phyloP scores from a whole-genome alignment of 2,329 filamentous ascomycete species.

The Alternaria viburni region DNA sequence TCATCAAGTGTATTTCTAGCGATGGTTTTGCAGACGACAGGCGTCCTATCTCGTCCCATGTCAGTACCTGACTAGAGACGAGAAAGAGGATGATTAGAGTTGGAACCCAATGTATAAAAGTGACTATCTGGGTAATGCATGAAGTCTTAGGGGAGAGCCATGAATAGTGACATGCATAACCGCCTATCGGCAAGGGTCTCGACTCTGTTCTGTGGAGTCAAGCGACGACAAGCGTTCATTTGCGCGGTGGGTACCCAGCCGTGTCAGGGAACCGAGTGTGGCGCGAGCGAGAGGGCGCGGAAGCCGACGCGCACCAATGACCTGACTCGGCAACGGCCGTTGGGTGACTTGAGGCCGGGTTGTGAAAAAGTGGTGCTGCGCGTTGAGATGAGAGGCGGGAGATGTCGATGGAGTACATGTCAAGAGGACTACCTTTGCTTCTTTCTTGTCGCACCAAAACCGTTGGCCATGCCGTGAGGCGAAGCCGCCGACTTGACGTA shows the following conservation, averaged over 20 bases:
- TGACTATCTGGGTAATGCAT: slow-evolving; percentile 10
- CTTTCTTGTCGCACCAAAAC: background rate
- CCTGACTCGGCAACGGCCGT: slow-evolving; percentile 1
- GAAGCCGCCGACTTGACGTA: background rate
- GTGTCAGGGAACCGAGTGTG: slow-evolving; percentile 10
- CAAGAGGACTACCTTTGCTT: background rate
- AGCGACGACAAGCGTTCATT: slow-evolving; percentile 7
- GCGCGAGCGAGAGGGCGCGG: slow-evolving; percentile 10
- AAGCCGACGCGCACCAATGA: slow-evolving; percentile 8
- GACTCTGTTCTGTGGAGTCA: slow-evolving; percentile 13
- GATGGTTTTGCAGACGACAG: background rate
- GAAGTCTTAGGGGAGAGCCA: slow-evolving; percentile 2
- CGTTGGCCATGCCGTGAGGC: slow-evolving; percentile 7
- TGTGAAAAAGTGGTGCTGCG: slow-evolving; percentile 3
- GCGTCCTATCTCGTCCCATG: background rate
- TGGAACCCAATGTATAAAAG: slow-evolving; percentile 7
- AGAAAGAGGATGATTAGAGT: background rate
- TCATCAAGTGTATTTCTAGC: slow-evolving; percentile 3
- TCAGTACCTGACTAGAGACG: slow-evolving; percentile 2
- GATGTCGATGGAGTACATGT: background rate
- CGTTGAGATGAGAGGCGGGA: background rate
- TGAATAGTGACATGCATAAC: slow-evolving; percentile 13
- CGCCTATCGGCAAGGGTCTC: slow-evolving; percentile 10
- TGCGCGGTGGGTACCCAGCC: slow-evolving; percentile 5
- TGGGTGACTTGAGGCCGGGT: background rate